Evolutionary conservation across 805 yeast genomes (phyloP).

Genomic region (Scheffersomyces stipitis): DNA sequence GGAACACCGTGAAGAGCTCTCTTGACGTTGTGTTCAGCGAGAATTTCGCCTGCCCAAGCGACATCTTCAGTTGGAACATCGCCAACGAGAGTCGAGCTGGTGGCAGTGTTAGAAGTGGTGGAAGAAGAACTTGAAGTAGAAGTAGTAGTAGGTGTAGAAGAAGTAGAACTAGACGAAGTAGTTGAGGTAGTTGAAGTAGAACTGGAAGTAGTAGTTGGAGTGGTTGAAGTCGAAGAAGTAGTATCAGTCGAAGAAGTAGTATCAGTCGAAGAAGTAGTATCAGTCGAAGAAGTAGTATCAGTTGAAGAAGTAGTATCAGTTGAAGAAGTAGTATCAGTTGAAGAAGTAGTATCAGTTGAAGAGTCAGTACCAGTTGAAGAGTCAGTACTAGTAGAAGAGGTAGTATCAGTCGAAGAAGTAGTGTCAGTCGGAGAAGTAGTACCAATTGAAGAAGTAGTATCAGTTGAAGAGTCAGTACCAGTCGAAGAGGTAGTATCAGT

Average conservation of each 20-base stretch:
- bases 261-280: slow-evolving; percentile 6
- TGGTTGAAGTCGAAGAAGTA: slow-evolving; percentile 6
- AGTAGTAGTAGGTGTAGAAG: slow-evolving; percentile 7
- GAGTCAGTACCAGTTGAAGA: slow-evolving; percentile 7
- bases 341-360: slow-evolving; percentile 9
- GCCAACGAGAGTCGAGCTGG: slow-evolving; percentile 11
- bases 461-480: slow-evolving; percentile 8
- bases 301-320: slow-evolving; percentile 7
- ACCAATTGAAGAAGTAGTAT: background rate
- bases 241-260: slow-evolving; percentile 9
- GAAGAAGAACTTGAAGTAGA: slow-evolving; percentile 12
- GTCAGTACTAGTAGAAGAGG: slow-evolving; percentile 1
- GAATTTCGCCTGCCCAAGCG: slow-evolving; percentile 25
- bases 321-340: slow-evolving; percentile 4
- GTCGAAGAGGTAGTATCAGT: too few species aligned
- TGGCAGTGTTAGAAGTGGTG: slow-evolving; percentile 10
- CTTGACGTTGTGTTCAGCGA: slow-evolving; percentile 35
- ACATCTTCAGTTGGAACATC: slow-evolving; percentile 12
- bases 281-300: slow-evolving; percentile 4
- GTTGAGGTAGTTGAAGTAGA: slow-evolving; percentile 10
- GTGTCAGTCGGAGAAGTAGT: slow-evolving; percentile 5
- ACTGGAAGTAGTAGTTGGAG: slow-evolving; percentile 7
- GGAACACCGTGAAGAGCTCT: slow-evolving; percentile 34
- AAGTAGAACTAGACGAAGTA: slow-evolving; percentile 5
- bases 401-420: slow-evolving; percentile 8